Base-by-base conservation (phyloP, 192 early-diverging fungal species). In the Podochytrium sp. region DNA sequence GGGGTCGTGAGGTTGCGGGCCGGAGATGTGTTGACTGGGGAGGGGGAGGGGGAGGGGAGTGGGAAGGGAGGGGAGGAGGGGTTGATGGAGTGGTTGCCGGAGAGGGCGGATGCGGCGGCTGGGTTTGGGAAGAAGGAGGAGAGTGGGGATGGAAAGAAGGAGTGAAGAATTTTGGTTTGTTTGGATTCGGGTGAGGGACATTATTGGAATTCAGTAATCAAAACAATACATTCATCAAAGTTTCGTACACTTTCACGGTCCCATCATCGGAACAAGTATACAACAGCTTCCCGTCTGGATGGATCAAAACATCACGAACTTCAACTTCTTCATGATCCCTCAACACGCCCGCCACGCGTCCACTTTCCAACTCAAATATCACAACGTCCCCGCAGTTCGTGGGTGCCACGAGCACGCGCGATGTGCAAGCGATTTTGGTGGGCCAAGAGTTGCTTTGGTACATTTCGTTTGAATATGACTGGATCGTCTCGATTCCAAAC, bases 361-460 rank as follows among this genome's bases (percentile, higher is more conserved):
- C 95, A 0, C 90, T 92, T 40, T 84, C 80, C 39, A 97, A 72
- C 73, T 91, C 89, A 72, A 92, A 98, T 20, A 92, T 80, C 78
- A 95, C 94, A 25, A 97, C 88, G 57, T 93, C 89, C 0, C 96
- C 96, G 69, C 92, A 90, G 51, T 92, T 90, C 1, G 95, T 97
- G 0, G 95, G 95, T 30, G 95, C 96, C 42, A 90, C 75, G n/a
- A 98, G 64, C 58, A 96, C 95, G 37, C 95, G 81, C 12, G 95
- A 94, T 72, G 96, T 98, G 32, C 90, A 89, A 0, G 92, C 76
- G 33, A 98, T 85, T 38, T 95, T 94, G 41, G 93, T 92, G n/a
- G 95, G 81, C 96, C 96, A 98, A 34, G 96, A 97, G 76, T 98
- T 98, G 25, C 95, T 91, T 67, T 84, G 85, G 69, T 93, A 93